Base-by-base conservation (phyloP, 2,329 filamentous ascomycete species). In the Aspergillaceae sp. region DNA sequence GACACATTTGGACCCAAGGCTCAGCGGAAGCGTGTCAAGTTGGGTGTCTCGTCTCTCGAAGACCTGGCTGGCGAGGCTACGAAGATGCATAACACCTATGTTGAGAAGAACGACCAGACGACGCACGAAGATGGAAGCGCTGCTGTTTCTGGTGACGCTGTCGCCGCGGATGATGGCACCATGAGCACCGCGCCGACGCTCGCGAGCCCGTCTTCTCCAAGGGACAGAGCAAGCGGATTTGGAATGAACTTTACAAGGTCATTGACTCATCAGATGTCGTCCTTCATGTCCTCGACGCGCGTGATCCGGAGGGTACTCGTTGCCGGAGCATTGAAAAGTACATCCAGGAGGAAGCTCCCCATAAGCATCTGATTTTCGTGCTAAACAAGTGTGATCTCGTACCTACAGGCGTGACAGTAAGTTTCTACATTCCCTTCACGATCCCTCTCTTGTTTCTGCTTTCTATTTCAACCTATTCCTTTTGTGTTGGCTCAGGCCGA, bases 241-340 rank as follows among this genome's bases (percentile, higher is more conserved):
- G 88, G 90, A 97, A 97, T 70, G 91, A 98, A 65, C 73, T 97
- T 38, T 85, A 92, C 76, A 94, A 94, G 70, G 89, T 92, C 59
- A 92, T 96, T 51, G 91, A 96, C 69, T 94, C 88, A 3, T 92
- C 86, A 7, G 92, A 98, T 67, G 91, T 98, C 33, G 82, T 98
- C 40, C 84, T 98, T n/a, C 92, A 96, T 60, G 86, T 95, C 9
- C 73, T 95, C 1, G 91, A 96, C 67, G 89, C 90, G 36, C 78
- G 89, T 68, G 89, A 95, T 67, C 90, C 89, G 3, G 71, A 91
- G 7, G 92, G 92, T 32, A 97, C 92, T 10, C 79, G 92, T 46
- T 98, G 92, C 73, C 79, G 83, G 29, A 87, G 86, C 57, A 83
- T 94, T 27, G 87, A 98, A 65, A 95, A 96, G 63, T 97, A 96